These are phyloP conservation scores for Penicillium sp. DNA, from an alignment of 2,329 filamentous ascomycete species.

Conservation along the genomic window DNA sequence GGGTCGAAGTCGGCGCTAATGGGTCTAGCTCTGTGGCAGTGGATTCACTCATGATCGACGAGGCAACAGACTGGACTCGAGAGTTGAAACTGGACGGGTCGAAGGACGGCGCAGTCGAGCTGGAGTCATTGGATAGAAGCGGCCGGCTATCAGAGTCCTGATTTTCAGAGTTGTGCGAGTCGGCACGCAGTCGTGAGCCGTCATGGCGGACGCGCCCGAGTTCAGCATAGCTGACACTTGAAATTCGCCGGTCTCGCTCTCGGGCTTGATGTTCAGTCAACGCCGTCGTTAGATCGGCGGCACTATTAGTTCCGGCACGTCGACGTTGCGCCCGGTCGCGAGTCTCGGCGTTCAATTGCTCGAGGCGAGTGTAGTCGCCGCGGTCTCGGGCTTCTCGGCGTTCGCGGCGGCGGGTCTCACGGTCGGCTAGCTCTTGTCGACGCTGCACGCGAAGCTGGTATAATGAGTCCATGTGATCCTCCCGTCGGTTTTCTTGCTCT, in stretches of 20 bases:
- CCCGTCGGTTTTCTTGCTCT: conserved; percentile 74
- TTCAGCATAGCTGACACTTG: conserved; percentile 51
- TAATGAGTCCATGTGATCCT: conserved; percentile 88
- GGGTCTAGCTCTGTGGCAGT: conserved; percentile 33
- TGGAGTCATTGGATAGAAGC: conserved; percentile 41
- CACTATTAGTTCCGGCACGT: conserved; percentile 36
- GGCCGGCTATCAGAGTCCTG: conserved; percentile 51
- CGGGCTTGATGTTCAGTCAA: conserved; percentile 49
- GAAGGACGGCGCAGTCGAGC: conserved; percentile 29
- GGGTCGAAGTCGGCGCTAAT: conserved; percentile 26
- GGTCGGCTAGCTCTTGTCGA: conserved; percentile 72
- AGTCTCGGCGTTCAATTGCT: conserved; percentile 61
- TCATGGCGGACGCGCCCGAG: conserved; percentile 53
- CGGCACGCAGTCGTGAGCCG: conserved; percentile 50
- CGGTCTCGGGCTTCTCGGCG: conserved; percentile 71
- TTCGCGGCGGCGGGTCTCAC: conserved; percentile 71
- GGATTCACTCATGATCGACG: conserved; percentile 37
- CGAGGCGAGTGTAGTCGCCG: conserved; percentile 70
- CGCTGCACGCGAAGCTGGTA: conserved; percentile 85
- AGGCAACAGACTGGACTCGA: conserved; percentile 37
- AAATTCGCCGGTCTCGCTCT: conserved; percentile 47
- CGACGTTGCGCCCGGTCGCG: conserved; percentile 42
- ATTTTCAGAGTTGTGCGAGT: conserved; percentile 45
- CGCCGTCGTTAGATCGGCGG: conserved; percentile 37
- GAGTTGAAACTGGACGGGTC: conserved; percentile 31